Conservation (phyloP, 257 asterid genomes). For the Solanum piurae region DNA sequence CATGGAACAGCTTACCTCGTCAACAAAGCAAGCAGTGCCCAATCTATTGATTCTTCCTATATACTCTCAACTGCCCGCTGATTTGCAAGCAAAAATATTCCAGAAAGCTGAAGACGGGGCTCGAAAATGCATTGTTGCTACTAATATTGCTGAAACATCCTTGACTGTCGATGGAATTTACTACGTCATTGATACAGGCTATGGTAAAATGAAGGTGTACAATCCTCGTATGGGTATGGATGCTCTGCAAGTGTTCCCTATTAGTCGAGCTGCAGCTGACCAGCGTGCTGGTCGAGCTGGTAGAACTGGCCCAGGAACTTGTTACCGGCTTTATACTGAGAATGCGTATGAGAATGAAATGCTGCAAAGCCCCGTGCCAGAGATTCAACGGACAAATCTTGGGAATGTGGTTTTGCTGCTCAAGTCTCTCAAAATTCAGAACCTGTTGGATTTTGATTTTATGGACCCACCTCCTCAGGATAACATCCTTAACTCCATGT, state of each 20-base stretch:
- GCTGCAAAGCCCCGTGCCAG: constrained; percentile 93
- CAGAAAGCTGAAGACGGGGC: constrained; percentile 93
- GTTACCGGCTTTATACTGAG: constrained; percentile 86
- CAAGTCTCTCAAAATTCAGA: constrained; percentile 72
- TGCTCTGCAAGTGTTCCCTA: constrained; percentile 96
- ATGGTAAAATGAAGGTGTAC: constrained; percentile 86
- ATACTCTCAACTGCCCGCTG: constrained; percentile 98
- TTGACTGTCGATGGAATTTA: constrained; percentile 87
- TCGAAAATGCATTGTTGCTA: constrained; percentile 92
- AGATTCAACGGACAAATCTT: constrained; percentile 89
- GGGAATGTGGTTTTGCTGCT: constrained; percentile 92
- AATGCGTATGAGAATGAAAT: constrained; percentile 75
- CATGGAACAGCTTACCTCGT: constrained; percentile 67
- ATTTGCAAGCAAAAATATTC: constrained; percentile 88
- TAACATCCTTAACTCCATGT: constrained; percentile 86
- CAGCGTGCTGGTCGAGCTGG: constrained; percentile 99
- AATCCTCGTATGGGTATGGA: constrained; percentile 99
- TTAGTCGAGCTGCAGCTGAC: constrained; percentile 92
- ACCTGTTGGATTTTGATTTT: constrained; percentile 76
- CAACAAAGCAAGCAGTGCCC: constrained; percentile 66
- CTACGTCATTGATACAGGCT: constrained; percentile 89
- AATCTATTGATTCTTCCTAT: constrained; percentile 85
- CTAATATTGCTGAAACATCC: constrained; percentile 95
- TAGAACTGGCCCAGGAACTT: constrained; percentile 96
- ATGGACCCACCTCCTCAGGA: constrained; percentile 99